Conservation (phyloP, 2,329 filamentous ascomycete genomes). For the Calonectria ilicicola region DNA sequence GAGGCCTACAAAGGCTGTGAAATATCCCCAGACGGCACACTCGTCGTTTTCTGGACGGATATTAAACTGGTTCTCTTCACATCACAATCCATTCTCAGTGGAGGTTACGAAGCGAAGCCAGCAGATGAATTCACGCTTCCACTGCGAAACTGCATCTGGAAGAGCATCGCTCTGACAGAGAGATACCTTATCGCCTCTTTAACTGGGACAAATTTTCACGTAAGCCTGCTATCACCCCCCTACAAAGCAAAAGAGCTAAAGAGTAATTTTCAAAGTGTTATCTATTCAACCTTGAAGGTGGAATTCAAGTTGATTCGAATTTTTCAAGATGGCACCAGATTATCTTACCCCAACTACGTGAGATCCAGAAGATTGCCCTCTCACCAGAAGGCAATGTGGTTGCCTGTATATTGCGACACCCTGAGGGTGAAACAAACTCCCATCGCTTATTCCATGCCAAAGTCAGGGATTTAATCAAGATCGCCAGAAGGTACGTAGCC, state of each 20-base stretch:
- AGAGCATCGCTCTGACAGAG: background rate
- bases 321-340: background rate
- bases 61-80: background rate
- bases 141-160: background rate
- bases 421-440: background rate
- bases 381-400: background rate
- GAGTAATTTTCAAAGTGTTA: background rate
- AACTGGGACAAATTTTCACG: background rate
- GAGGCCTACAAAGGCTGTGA: conserved; percentile 4
- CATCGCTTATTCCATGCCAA: background rate
- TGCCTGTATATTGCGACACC: background rate
- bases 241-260: background rate
- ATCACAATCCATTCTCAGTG: background rate
- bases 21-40: background rate
- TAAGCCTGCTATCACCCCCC: background rate
- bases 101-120: background rate
- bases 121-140: background rate
- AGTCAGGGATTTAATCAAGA: background rate
- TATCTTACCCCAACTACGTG: background rate
- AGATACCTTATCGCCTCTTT: background rate
- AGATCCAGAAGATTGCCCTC: background rate
- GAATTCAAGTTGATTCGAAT: background rate
- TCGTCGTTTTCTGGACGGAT: background rate
- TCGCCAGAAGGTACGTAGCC: background rate
- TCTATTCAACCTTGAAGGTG: background rate